These are phyloP conservation scores for Cystobasidiaceae sp. DNA, from an alignment of 1,284 basidiomycete species.

Conservation along the genomic window DNA sequence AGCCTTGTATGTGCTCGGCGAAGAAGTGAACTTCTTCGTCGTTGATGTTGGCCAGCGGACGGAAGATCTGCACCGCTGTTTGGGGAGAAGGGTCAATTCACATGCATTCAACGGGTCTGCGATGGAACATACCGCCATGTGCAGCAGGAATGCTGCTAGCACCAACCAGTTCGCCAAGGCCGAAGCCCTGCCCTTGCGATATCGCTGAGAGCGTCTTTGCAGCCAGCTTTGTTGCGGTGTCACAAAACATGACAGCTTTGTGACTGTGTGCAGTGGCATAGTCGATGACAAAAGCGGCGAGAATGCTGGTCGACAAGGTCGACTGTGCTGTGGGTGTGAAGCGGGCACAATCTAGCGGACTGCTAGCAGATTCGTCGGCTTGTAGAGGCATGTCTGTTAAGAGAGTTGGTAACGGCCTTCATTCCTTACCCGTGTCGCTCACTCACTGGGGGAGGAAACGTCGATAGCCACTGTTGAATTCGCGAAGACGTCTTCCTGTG, in stretches of 20 bases:
- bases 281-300: background rate
- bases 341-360: background rate
- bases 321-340: slow-evolving; percentile 10
- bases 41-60: slow-evolving; percentile 13
- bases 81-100: background rate
- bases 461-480: background rate
- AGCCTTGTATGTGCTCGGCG: background rate
- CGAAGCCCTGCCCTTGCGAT: slow-evolving; percentile 24
- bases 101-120: no score
- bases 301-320: background rate
- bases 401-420: no score
- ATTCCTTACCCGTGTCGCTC: no score
- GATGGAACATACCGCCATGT: background rate
- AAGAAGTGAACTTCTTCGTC: slow-evolving; percentile 24
- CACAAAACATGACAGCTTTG: slow-evolving; percentile 25
- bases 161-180: slow-evolving; percentile 11
- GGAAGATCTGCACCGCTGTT: slow-evolving; percentile 17
- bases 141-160: slow-evolving; percentile 4
- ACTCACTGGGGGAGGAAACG: background rate
- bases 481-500: background rate
- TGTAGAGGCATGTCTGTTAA: no score
- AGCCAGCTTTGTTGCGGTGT: slow-evolving; percentile 19
- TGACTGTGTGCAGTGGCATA: slow-evolving; percentile 16
- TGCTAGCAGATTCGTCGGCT: background rate
- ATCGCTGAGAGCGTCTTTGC: slow-evolving; percentile 23